A percentile compares a stretch with the other conserved stretches of the same genome.
These are phyloP conservation scores for Chaetomium sp. DNA, from an alignment of 2,329 filamentous ascomycete species.

Conservation along the genomic window DNA sequence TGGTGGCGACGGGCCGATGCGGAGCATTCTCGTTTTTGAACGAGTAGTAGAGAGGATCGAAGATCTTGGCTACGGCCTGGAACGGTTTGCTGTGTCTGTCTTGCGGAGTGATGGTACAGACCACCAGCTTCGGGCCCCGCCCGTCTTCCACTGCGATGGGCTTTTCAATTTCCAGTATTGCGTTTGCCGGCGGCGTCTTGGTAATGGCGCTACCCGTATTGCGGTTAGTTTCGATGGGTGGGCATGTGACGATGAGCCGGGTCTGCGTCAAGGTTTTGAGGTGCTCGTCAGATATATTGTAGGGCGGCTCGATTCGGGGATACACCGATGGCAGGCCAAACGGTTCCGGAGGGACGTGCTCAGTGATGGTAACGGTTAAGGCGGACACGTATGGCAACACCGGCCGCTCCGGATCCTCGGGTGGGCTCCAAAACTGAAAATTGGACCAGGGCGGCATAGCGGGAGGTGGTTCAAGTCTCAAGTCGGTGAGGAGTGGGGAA, in stretches of 20 bases:
- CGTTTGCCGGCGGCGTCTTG: not conserved
- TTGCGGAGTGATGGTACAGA: not conserved
- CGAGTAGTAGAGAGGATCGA: slow-evolving; percentile 1
- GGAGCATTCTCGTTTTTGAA: not conserved
- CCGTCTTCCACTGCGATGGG: not conserved
- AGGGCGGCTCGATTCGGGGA: not conserved
- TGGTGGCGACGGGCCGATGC: not conserved
- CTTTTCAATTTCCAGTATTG: not conserved
- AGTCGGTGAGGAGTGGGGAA: not conserved
- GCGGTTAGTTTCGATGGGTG: not conserved
- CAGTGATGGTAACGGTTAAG: not conserved
- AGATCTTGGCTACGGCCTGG: not conserved
- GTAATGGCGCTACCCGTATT: not conserved
- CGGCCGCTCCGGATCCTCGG: not conserved
- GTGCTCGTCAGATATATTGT: not conserved
- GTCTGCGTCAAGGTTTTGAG: not conserved
- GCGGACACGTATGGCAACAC: not conserved
- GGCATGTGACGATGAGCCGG: not conserved
- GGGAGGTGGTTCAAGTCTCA: not conserved
- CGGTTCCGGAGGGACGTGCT: not conserved
- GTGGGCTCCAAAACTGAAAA: not conserved
- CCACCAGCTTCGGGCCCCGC: not conserved
- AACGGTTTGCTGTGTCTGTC: not conserved
- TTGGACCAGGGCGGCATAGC: not conserved
- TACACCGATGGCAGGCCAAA: not conserved